Conservation (phyloP, 2,329 filamentous ascomycete species). For the Penicillium sumatraense region DNA sequence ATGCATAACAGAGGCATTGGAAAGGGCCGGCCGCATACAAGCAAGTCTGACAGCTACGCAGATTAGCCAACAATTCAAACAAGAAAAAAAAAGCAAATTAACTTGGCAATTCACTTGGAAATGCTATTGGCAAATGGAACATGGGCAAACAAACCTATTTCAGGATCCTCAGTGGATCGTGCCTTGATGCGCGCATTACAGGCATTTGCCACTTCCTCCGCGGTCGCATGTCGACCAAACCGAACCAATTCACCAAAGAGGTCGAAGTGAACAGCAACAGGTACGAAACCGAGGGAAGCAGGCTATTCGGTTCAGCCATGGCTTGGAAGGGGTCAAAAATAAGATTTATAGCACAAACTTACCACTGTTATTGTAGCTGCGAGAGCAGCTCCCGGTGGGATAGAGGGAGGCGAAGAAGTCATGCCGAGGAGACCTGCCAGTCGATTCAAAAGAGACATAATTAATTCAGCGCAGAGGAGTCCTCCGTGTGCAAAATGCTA, state of each 20-base stretch:
- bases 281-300: conserved; percentile 42
- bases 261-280: conserved; percentile 41
- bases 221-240: conserved; percentile 30
- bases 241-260: conserved; percentile 36
- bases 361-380: conserved; percentile 34
- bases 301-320: conserved; percentile 31
- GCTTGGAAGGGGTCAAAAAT: too few relatives aligned
- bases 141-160: conserved; percentile 31
- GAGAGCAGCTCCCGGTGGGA: conserved; percentile 29
- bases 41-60: conserved; percentile 16
- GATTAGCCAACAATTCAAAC: background rate
- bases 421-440: conserved; percentile 19
- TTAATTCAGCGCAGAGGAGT: too few relatives aligned
- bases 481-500: too few relatives aligned
- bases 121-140: background rate
- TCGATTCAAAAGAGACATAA: conserved; percentile 23
- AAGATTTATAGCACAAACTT: conserved; percentile 11
- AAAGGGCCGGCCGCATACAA: conserved; percentile 8
- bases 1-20: background rate
- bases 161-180: conserved; percentile 16
- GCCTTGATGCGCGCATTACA: conserved; percentile 21
- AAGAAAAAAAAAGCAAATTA: background rate
- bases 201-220: conserved; percentile 31
- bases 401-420: conserved; percentile 9
- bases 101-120: background rate